A percentile compares a stretch with the other conserved stretches of the same genome.
phyloP scores from a whole-genome alignment of 2,329 filamentous ascomycete species.

The Monilinia vaccinii-corymbosi region DNA sequence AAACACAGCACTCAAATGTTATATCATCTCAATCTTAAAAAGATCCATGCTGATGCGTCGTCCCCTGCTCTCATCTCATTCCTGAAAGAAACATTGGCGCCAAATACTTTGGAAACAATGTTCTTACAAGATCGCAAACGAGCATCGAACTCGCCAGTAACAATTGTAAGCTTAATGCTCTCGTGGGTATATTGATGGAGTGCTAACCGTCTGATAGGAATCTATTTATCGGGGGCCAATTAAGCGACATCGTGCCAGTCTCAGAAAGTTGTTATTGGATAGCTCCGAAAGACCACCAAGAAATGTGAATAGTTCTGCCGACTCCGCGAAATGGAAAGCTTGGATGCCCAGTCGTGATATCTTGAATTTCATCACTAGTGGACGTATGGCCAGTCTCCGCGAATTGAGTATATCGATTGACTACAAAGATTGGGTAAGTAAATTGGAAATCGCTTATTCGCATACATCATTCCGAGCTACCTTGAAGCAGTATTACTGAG shows the following conservation, averaged over 20 bases:
- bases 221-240: conserved; percentile 63
- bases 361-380: conserved; percentile 64
- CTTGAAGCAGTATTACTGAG: not conserved
- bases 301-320: conserved; percentile 28
- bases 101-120: conserved; percentile 70
- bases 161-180: conserved; percentile 35
- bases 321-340: conserved; percentile 47
- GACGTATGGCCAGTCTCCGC: conserved; percentile 60
- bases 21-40: conserved; percentile 59
- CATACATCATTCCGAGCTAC: not conserved
- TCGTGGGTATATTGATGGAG: not conserved
- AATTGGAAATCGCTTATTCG: too few species aligned
- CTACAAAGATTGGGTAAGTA: conserved; percentile 70
- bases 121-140: conserved; percentile 61
- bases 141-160: conserved; percentile 44
- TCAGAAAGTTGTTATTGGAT: conserved; percentile 67
- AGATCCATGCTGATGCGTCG: conserved; percentile 66
- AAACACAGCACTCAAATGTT: conserved; percentile 35
- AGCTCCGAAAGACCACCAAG: conserved; percentile 48
- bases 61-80: conserved; percentile 63
- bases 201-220: conserved; percentile 32
- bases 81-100: conserved; percentile 66
- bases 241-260: conserved; percentile 58
- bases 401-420: conserved; percentile 66
- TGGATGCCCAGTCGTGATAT: conserved; percentile 67